Base-by-base conservation (phyloP, 148 eudicot species). In the Fallopia convolvulus region DNA sequence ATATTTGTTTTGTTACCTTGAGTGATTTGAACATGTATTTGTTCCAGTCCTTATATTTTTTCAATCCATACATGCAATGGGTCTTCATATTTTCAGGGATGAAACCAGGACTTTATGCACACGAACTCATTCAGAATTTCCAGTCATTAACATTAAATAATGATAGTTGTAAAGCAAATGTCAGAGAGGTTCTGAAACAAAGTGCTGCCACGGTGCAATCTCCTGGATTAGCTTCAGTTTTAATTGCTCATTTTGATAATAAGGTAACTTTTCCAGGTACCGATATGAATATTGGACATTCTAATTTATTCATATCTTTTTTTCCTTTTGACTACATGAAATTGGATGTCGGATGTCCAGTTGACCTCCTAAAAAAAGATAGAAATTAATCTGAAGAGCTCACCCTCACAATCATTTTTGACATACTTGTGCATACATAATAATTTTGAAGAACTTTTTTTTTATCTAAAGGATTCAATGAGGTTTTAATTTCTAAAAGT, bases 141-240 rank as follows among this genome's bases (percentile, higher is more conserved):
- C 81, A 85, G 77, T 82, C 77, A 60, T 80, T 89, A 23, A 84
- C 86, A 30, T 82, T 77, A 14, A 81, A 85, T 80, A 63, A 76
- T 81, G 74, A n/a, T 48, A 70, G 40, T 66, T 70, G 63, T 58
- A 77, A 80, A 77, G 48, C 84, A 68, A 73, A 77, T 48, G 85
- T 88, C 8, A 76, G 77, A 81, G 89, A 88, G 65, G 83, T 88
- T 83, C 79, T 94, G 71, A 83, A 63, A 58, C 80, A 76, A 81
- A 79, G 92, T 84, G 90, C 88, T 77, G 84, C 80, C 55, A 80
- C 79, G 71, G 80, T 86, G 40, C 72, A 80, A 73, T 88, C 90
- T 80, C 84, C 88, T 75, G 99, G 99, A 75, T 83, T 87, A 41
- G 91, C 99, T 63, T 86, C 91, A 60, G 84, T 88, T 85, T 83